phyloP scores from a whole-genome alignment of 805 yeast genomes.

The Alloascoidea hylecoeti region DNA sequence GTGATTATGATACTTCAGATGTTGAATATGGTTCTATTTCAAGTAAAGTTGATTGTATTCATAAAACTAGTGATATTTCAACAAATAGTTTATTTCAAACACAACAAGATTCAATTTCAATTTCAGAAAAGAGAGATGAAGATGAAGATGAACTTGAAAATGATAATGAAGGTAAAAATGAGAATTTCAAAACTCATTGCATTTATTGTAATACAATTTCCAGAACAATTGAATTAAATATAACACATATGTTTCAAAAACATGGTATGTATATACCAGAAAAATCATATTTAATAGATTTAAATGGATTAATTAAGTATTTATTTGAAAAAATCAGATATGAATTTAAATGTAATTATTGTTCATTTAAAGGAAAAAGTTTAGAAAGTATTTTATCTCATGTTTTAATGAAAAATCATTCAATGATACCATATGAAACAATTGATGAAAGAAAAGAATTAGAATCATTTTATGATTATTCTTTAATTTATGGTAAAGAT shows the following conservation, averaged over 20 bases:
- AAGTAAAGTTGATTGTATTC: too few relatives aligned
- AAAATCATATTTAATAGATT: constrained; percentile 49
- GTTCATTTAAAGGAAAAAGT: constrained; percentile 73
- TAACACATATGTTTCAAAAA: constrained; percentile 60
- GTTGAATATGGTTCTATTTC: too few relatives aligned
- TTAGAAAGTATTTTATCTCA: constrained; percentile 85
- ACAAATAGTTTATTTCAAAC: too few relatives aligned
- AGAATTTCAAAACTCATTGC: neutral
- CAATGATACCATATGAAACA: constrained; percentile 77
- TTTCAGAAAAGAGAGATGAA: neutral
- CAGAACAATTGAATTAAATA: constrained; percentile 41
- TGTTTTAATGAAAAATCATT: constrained; percentile 73
- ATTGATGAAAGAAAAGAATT: constrained; percentile 65
- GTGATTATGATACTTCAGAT: too few relatives aligned
- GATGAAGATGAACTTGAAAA: neutral
- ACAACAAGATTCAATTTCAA: too few relatives aligned
- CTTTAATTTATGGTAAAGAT: constrained; percentile 36
- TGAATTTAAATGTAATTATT: constrained; percentile 73
- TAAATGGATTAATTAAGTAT: constrained; percentile 58
- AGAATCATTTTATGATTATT: constrained; percentile 75
- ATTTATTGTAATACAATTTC: constrained; percentile 27
- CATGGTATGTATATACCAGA: constrained; percentile 92
- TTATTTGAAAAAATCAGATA: constrained; percentile 69
- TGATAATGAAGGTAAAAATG: neutral
- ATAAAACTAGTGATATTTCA: too few relatives aligned